phyloP scores from a whole-genome alignment of 768 basidiomycete species.

The Termitomyces sp. region DNA sequence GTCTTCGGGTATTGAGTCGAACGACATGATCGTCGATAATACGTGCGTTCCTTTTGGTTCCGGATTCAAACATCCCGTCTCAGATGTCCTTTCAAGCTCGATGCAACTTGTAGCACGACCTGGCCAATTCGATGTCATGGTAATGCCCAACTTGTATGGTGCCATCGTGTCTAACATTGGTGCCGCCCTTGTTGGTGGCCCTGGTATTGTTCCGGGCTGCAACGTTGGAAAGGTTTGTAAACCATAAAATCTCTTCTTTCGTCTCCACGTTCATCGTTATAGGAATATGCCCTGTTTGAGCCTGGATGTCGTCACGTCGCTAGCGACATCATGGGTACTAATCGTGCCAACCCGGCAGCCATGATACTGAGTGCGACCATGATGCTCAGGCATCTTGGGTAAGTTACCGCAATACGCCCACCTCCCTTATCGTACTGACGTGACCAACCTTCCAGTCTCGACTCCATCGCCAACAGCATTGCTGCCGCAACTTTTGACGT shows the following conservation, averaged over 20 bases:
- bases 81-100: slow-evolving; percentile 47
- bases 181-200: slow-evolving; percentile 96
- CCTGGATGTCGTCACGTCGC: slow-evolving; percentile 97
- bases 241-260: not conserved
- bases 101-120: slow-evolving; percentile 99
- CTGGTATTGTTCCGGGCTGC: slow-evolving; percentile 96
- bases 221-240: slow-evolving; percentile 84
- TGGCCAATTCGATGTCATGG: slow-evolving; percentile 98
- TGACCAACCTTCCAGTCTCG: slow-evolving; percentile 56
- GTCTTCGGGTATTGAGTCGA: slow-evolving; percentile 84
- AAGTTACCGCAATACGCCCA: slow-evolving; percentile 24
- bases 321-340: slow-evolving; percentile 94
- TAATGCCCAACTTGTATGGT: slow-evolving; percentile 97
- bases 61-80: not conserved
- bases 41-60: slow-evolving; percentile 51
- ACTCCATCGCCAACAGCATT: slow-evolving; percentile 90
- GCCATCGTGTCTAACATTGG: slow-evolving; percentile 98
- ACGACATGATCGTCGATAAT: slow-evolving; percentile 99
- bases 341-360: slow-evolving; percentile 94
- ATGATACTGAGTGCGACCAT: slow-evolving; percentile 97
- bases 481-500: slow-evolving; percentile 91
- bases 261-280: slow-evolving; percentile 8
- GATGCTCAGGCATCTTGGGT: slow-evolving; percentile 97
- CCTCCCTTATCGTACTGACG: not conserved
- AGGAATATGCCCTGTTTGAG: slow-evolving; percentile 98